Percentiles rank a stretch among this genome's conserved stretches.
Conservation (phyloP, 2,329 filamentous ascomycete genomes). For the Pestalotiopsis sp. region DNA sequence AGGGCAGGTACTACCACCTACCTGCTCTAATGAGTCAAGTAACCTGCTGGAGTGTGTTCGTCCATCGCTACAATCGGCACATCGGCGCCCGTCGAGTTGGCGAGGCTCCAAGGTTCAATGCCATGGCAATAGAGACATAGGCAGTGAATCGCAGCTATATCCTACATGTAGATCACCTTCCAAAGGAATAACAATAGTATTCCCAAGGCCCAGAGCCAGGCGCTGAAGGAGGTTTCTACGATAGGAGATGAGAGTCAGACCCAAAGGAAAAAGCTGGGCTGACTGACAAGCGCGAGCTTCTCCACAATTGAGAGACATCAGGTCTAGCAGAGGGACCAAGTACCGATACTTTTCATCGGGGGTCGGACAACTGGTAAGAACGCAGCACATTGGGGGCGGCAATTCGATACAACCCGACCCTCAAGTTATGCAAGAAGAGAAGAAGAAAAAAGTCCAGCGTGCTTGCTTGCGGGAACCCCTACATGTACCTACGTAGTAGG, state of each 20-base stretch:
- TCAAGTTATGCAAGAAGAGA: not conserved
- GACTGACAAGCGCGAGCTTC: not conserved
- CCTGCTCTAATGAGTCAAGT: not conserved
- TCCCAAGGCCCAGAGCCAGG: too few species aligned
- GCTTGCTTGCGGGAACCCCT: not conserved
- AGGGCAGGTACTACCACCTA: too few species aligned
- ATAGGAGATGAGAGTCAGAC: too few species aligned
- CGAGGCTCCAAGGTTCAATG: not conserved
- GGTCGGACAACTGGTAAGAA: not conserved
- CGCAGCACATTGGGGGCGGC: not conserved
- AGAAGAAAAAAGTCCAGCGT: not conserved
- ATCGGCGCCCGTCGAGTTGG: not conserved
- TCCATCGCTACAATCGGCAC: not conserved
- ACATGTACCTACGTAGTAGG: too few species aligned
- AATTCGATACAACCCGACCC: conserved; percentile 2
- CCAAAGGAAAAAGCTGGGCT: too few species aligned
- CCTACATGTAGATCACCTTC: not conserved
- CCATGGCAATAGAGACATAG: not conserved
- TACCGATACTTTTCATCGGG: not conserved
- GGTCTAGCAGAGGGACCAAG: not conserved
- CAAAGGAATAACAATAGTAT: too few species aligned
- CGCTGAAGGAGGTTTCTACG: too few species aligned
- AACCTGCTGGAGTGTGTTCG: not conserved
- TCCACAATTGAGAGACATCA: not conserved
- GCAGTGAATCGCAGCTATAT: not conserved